Evolutionary conservation across 2,329 filamentous ascomycete genomes (phyloP), one percentile per base, ranked within the genome.

Genomic region (Penicillium sp.): DNA sequence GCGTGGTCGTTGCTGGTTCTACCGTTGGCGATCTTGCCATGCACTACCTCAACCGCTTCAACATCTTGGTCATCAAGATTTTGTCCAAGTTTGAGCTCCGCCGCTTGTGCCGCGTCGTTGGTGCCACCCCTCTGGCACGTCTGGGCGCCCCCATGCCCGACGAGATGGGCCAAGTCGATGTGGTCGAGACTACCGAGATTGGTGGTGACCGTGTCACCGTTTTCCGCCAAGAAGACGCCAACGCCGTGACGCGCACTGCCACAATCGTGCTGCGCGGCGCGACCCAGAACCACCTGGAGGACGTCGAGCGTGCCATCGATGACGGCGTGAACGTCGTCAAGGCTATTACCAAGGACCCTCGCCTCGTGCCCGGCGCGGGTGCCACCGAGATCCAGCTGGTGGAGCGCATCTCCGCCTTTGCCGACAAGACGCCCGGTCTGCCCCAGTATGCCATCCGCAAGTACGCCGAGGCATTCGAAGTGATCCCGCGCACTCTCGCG

Each of bases 101-200:
- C 62, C 83, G 93, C 65, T 79, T 97, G 65, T 98, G 95, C 80
- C 87, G 93, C 55, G 93, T 98, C 23, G 92, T 97, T 45, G 92
- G 92, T 55, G 93, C 93, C 49, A 96, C 93, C 12, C 93, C 93
- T n/a, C 81, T 98, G 55, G 95, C 95, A 46, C 87, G 93, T 63
- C 80, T 98, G 42, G 95, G 93, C 57, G 93, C 95, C 13, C 93
- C 93, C 39, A 98, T 98, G 93, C 93, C 95, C n/a, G 93, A 98
- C 62, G 93, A 98, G 79, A 97, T 95, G 91, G 93, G 93, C 58
- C 87, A 75, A 63, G 84, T 98, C 56, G 93, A 98, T 69, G 73
- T 98, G 49, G 93, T 98, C 28, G 93, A 98, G 80, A 97, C 95
- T 1, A 81, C 95, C 39, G 93, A 98, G 75, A 97, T 98, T 69